Evolutionary conservation across 768 basidiomycete genomes (phyloP), one percentile per base, ranked within the genome.

Genomic region (Nidularia pulvinata): DNA sequence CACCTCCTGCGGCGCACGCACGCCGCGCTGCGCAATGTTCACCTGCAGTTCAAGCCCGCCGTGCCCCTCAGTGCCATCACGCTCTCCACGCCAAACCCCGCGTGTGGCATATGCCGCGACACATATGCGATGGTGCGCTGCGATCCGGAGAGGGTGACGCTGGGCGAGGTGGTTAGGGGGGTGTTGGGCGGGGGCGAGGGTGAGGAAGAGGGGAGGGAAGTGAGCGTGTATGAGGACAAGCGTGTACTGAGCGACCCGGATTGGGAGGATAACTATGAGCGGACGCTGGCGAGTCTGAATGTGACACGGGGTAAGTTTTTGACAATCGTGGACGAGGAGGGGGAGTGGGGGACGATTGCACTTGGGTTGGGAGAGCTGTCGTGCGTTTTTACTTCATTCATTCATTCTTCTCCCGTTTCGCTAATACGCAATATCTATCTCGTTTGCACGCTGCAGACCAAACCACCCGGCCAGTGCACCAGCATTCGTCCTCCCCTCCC

Each of bases 231-330:
- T 61, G 93, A 98, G 68, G 94, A 91, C 47, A 87, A 89, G 60
- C 79, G 95, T 44, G 70, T 99, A 44, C 71, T 99, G 52, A 89
- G 85, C 57, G 97, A 98, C 62, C 93, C 93, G 6, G 96, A 98
- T 64, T 96, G 90, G 80, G 89, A 93, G 46, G 95, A 98, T 61
- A 98, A 98, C 61, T 65, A 82, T 55, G 87, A 82, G 2, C 79
- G 88, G 56, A 93, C 92, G 48, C 66, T 99, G 59, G 89, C 85
- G 58, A 91, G 91, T 59, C 63, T 98, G 51, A 89, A 83, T 46
- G 84, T 96, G 33, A 83, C 80, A 0, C 72, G 87, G 51, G 94
- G 95, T 39, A 95, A 88, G 71, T 96, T 97, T 72, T 63, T 98
- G 63, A 85, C 86, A 4, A 88, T 98, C 34, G 86, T 86, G 4